Evolutionary conservation across 768 basidiomycete species (phyloP), one percentile per base, ranked within the genome.

Genomic region (Paxillus ammoniavirescens): DNA sequence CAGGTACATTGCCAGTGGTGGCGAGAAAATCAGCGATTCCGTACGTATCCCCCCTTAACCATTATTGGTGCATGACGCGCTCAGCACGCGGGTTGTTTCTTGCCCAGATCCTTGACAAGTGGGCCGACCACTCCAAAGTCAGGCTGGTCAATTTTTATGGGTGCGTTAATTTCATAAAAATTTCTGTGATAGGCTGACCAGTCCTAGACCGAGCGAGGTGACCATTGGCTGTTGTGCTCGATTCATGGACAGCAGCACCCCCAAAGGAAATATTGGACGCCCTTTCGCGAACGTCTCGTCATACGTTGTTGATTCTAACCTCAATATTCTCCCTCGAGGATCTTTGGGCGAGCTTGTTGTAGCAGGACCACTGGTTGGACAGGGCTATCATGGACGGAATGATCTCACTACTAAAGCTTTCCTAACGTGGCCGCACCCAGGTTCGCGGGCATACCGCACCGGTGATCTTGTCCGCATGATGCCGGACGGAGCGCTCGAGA

Each of bases 401-500:
- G 76, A 75, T 52, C 62, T 77, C 15, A 79, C 79, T 2, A 61
- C 66, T 37, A 77, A 78, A 61, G 74, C 67, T 23, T 81, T 81
- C 60, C 49, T 78, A 13, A 69, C 76, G 53, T 79, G 75, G 72
- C 78, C 77, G 3, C 52, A 61, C 26, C 62, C 67, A 35, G 75
- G 72, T 23, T 66, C 67, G 30, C 68, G 71, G 74, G 72, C 73
- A 12, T 81, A 81, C 62, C 70, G 77, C 17, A 81, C 80, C 1
- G 80, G 80, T 9, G 80, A 81, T 55, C 59, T 81, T 51, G 77
- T 64, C 33, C 72, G 79, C 31, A 79, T 81, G 75, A 73, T 79
- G 66, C 75, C 78, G 1, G 77, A 81, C 53, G 69, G 64, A 15
- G 74, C 77, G 6, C 58, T 81, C 23, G 76, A 80, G 54, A 78